Conservation (phyloP, 2,329 filamentous ascomycete genomes). For the Escovopsis weberi region DNA sequence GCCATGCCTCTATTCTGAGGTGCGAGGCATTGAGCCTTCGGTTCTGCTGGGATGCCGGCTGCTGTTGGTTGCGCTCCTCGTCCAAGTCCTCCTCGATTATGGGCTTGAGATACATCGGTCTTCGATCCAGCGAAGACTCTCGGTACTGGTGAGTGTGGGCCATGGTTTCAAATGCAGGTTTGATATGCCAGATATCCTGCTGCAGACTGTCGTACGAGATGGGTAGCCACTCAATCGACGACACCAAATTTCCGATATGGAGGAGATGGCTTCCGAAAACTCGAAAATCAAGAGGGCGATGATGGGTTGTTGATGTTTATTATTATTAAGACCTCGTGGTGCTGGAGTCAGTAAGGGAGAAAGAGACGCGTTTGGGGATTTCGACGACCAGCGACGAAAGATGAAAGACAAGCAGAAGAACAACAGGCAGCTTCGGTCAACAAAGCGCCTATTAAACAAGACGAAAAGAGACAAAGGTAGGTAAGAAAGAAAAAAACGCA, state of each 20-base stretch:
- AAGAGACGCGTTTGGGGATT: slow-evolving; percentile 2
- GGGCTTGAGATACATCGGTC: slow-evolving; percentile 44
- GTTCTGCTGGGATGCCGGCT: slow-evolving; percentile 9
- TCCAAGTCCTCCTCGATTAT: slow-evolving; percentile 46
- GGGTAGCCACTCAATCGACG: too few species aligned
- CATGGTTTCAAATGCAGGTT: slow-evolving; percentile 27
- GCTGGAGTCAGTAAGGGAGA: background rate
- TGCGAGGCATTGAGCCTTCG: slow-evolving; percentile 21
- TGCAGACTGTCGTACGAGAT: background rate
- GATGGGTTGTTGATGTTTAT: slow-evolving; percentile 8
- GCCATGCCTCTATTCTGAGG: slow-evolving; percentile 42
- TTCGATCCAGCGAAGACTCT: slow-evolving; percentile 42
- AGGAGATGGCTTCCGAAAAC: background rate
- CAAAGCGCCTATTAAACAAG: slow-evolving; percentile 22
- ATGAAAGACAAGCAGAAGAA: slow-evolving; percentile 17
- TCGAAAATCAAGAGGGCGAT: too few species aligned
- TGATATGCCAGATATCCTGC: slow-evolving; percentile 17
- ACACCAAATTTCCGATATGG: background rate
- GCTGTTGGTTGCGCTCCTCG: slow-evolving; percentile 15
- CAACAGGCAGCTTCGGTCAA: slow-evolving; percentile 27
- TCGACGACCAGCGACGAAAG: slow-evolving; percentile 25
- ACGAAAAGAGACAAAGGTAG: slow-evolving; percentile 12
- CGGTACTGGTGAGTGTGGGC: slow-evolving; percentile 29
- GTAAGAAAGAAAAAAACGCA: slow-evolving; percentile 17
- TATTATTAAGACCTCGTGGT: slow-evolving; percentile 1